Conservation (phyloP, 2,329 filamentous ascomycete species). For the Sporothrix brasiliensis region DNA sequence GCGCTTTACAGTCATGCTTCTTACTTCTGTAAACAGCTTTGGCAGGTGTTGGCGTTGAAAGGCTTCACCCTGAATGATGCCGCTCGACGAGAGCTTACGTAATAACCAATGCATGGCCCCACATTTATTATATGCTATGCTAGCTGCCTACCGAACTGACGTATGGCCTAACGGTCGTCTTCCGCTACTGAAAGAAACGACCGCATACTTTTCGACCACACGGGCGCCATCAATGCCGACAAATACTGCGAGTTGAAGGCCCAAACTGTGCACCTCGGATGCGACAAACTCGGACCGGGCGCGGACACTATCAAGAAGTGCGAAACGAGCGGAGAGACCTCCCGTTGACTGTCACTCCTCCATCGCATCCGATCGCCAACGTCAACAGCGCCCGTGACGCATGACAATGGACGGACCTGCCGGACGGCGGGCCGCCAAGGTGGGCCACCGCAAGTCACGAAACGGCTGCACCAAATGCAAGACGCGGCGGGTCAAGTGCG, state of each 20-base stretch:
- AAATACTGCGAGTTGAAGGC: not conserved
- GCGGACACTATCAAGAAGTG: not conserved
- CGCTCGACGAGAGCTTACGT: no score
- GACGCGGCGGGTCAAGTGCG: slow-evolving; percentile 41
- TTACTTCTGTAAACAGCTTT: no score
- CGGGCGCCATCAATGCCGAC: not conserved
- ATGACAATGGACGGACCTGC: not conserved
- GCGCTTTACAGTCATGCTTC: no score
- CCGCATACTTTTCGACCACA: not conserved
- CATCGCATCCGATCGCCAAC: not conserved
- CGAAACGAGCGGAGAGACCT: not conserved
- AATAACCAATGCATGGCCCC: no score
- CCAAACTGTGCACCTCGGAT: not conserved
- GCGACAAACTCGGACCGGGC: not conserved
- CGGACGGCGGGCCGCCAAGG: slow-evolving; percentile 35
- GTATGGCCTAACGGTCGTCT: not conserved
- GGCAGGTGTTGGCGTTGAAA: no score
- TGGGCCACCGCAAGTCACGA: slow-evolving; percentile 42
- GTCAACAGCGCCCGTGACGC: not conserved
- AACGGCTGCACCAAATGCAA: slow-evolving; percentile 43
- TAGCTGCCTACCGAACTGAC: slow-evolving; percentile 2
- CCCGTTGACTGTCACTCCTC: not conserved
- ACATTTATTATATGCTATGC: no score
- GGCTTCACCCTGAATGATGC: no score
- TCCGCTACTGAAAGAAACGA: not conserved